Evolutionary conservation across 2,329 filamentous ascomycete genomes (phyloP).

Genomic region (Esteya vermicola): DNA sequence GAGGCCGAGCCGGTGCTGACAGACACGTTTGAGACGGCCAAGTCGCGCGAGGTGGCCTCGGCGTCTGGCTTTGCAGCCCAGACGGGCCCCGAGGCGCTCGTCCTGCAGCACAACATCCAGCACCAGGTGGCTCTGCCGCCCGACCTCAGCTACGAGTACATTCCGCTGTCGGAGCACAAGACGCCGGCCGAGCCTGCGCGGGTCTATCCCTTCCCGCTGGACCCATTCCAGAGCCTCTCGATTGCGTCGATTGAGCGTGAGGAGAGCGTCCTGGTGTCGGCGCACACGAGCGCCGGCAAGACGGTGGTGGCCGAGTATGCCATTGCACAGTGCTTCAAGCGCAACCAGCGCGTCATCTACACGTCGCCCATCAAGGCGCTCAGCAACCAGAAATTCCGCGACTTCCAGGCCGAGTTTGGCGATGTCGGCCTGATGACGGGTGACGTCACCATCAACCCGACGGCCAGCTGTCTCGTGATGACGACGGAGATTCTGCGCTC

Average conservation of each 20-base stretch:
- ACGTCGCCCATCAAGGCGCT: constrained; percentile 98
- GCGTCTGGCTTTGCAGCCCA: constrained; percentile 53
- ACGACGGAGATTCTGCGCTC: constrained; percentile 98
- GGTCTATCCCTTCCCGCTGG: constrained; percentile 76
- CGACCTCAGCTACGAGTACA: constrained; percentile 84
- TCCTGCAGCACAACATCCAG: constrained; percentile 92
- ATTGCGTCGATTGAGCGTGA: constrained; percentile 91
- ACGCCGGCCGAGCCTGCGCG: constrained; percentile 76
- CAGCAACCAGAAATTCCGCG: constrained; percentile 97
- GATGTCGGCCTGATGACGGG: constrained; percentile 98
- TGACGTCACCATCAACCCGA: constrained; percentile 98
- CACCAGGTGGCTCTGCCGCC: constrained; percentile 94
- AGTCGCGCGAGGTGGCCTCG: constrained; percentile 78
- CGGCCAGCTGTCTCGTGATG: constrained; percentile 96
- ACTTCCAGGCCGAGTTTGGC: constrained; percentile 89
- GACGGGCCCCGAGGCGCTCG: constrained; percentile 54
- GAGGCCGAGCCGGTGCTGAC: constrained; percentile 69
- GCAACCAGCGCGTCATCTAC: constrained; percentile 97
- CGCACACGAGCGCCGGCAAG: constrained; percentile 94
- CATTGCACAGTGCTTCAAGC: constrained; percentile 91
- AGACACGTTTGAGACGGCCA: constrained; percentile 87
- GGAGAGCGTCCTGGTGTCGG: constrained; percentile 92
- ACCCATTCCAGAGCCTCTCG: constrained; percentile 92
- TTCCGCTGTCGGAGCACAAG: constrained; percentile 90
- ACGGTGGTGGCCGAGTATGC: constrained; percentile 98